These are phyloP conservation scores for Pelagophyceae sp. DNA, from an alignment of 352 stramenopile species.

Conservation along the genomic window DNA sequence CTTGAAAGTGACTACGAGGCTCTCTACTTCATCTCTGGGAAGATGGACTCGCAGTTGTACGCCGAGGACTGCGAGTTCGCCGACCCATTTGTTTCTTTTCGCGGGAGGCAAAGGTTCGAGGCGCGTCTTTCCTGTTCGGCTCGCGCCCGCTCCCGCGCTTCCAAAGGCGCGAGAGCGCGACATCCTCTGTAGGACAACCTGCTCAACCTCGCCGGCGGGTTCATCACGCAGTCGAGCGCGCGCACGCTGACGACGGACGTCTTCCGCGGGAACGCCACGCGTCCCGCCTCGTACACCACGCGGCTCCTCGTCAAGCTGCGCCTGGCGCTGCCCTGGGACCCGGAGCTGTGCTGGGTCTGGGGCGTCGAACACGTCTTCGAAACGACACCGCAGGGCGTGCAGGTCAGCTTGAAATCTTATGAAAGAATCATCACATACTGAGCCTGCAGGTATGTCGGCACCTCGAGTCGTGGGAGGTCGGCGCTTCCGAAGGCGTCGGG, in stretches of 20 bases:
- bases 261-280: background rate
- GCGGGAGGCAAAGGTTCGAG: slow-evolving; percentile 5
- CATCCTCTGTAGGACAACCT: no score
- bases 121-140: no score
- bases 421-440: no score
- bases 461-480: no score
- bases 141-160: no score
- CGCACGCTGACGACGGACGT: background rate
- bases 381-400: no score
- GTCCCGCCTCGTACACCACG: background rate
- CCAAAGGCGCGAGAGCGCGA: no score
- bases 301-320: slow-evolving; percentile 54
- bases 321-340: slow-evolving; percentile 53
- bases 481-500: background rate
- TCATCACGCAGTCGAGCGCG: background rate
- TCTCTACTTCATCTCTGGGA: slow-evolving; percentile 53
- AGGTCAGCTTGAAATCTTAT: no score
- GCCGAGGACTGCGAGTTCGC: slow-evolving; percentile 47
- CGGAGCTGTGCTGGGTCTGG: slow-evolving; percentile 52
- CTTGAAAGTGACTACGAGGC: background rate
- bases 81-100: slow-evolving; percentile 55
- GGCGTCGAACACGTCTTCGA: slow-evolving; percentile 47
- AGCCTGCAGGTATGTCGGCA: no score
- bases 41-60: slow-evolving; percentile 54
- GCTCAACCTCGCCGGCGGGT: slow-evolving; percentile 8